Evolutionary conservation across 345 rosid species (phyloP).

Genomic region (Hirschfeldia incana): DNA sequence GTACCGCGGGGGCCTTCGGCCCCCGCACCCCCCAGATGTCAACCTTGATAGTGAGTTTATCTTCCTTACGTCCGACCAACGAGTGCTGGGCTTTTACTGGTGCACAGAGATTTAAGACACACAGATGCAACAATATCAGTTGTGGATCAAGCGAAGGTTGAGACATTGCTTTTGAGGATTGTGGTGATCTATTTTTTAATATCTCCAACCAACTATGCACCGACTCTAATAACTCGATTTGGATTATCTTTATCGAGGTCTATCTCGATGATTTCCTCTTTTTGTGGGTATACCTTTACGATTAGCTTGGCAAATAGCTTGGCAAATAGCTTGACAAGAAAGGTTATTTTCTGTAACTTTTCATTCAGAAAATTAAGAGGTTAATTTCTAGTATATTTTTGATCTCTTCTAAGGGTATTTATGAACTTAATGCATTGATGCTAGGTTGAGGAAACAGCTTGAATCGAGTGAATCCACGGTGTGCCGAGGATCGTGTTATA

Average conservation of each 20-base stretch:
- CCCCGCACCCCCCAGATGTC: no score
- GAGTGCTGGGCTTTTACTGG: no score
- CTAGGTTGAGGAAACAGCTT: no score
- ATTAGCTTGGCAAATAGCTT: not conserved
- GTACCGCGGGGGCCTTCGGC: no score
- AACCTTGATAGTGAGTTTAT: no score
- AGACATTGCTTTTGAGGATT: not conserved
- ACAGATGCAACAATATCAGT: no score
- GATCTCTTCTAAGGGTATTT: not conserved
- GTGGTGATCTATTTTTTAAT: not conserved
- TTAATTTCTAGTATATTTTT: no score
- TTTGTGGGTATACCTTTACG: not conserved
- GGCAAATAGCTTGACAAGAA: not conserved
- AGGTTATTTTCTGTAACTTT: no score
- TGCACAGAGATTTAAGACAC: no score
- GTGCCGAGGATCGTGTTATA: no score
- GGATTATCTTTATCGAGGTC: not conserved
- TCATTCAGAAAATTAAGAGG: not conserved
- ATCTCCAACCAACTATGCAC: not conserved
- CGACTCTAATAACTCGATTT: not conserved
- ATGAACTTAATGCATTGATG: not conserved
- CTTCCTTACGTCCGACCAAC: no score
- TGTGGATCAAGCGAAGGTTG: not conserved
- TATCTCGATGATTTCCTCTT: not conserved
- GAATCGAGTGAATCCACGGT: no score